Percentiles rank a stretch among this genome's conserved stretches.
These are phyloP conservation scores for Cicer cuneatum DNA, from an alignment of 306 rosid species.

Conservation along the genomic window DNA sequence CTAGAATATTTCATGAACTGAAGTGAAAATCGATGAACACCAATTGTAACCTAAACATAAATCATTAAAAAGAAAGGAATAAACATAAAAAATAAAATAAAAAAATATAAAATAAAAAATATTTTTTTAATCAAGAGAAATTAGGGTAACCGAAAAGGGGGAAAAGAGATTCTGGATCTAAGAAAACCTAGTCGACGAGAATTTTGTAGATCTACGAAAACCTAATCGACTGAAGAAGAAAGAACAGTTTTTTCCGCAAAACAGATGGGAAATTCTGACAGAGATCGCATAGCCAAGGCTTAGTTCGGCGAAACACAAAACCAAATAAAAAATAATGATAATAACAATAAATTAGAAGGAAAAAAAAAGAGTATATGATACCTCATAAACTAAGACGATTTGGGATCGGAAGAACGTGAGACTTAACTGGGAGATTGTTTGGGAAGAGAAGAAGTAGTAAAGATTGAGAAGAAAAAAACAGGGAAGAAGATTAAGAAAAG, in stretches of 20 bases:
- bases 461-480: not conserved
- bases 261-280: not conserved
- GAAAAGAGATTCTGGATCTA: not conserved
- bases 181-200: conserved; percentile 2
- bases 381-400: conserved; percentile 99
- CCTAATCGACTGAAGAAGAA: not conserved
- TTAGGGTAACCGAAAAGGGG: not conserved
- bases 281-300: not conserved
- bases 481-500: not conserved
- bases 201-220: conserved; percentile 25
- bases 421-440: conserved; percentile 47
- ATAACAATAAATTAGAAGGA: not conserved
- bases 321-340: no score
- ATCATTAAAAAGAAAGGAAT: not conserved
- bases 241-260: not conserved
- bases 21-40: not conserved
- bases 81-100: not conserved
- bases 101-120: no score
- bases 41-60: not conserved
- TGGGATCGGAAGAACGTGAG: conserved; percentile 72
- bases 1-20: not conserved
- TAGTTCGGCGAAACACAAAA: conserved; percentile 32
- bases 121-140: not conserved
- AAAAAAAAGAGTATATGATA: conserved; percentile 4
- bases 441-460: not conserved